Percentiles rank a stretch among this genome's conserved stretches.
These are phyloP conservation scores for Sarcodon aspratus DNA, from an alignment of 768 basidiomycete genomes.

Conservation along the genomic window DNA sequence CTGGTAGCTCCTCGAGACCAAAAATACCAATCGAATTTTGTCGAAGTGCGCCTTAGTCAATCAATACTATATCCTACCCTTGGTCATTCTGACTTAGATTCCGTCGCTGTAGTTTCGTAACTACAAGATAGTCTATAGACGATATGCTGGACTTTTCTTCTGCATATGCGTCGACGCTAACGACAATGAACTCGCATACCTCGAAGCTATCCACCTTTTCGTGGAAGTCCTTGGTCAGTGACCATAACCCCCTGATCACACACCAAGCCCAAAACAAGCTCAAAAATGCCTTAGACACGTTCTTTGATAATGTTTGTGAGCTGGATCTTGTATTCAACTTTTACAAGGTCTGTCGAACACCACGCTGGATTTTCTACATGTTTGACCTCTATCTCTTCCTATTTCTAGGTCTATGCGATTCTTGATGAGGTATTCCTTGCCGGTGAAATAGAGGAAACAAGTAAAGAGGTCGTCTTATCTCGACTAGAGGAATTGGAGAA, in stretches of 20 bases:
- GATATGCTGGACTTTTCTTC: constrained; percentile 97
- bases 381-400: neutral
- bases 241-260: neutral
- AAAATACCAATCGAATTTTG: constrained; percentile 98
- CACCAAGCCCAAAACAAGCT: neutral
- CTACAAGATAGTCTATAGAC: constrained; percentile 94
- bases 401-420: constrained; percentile 83
- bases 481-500: constrained; percentile 90
- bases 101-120: constrained; percentile 60
- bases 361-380: neutral
- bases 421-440: constrained; percentile 97
- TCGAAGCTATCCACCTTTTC: constrained; percentile 97
- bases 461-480: constrained; percentile 88
- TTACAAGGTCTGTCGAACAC: constrained; percentile 61
- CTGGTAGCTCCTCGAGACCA: constrained; percentile 94
- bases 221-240: constrained; percentile 89
- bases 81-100: constrained; percentile 18
- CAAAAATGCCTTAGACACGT: constrained; percentile 55
- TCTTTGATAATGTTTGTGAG: constrained; percentile 99
- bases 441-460: constrained; percentile 97
- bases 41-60: constrained; percentile 56
- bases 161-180: constrained; percentile 96
- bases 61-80: constrained; percentile 1
- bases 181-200: constrained; percentile 94
- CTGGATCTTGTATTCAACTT: constrained; percentile 98